Evolutionary conservation across 345 rosid genomes (phyloP).

Genomic region (Crucihimalaya himalaica): DNA sequence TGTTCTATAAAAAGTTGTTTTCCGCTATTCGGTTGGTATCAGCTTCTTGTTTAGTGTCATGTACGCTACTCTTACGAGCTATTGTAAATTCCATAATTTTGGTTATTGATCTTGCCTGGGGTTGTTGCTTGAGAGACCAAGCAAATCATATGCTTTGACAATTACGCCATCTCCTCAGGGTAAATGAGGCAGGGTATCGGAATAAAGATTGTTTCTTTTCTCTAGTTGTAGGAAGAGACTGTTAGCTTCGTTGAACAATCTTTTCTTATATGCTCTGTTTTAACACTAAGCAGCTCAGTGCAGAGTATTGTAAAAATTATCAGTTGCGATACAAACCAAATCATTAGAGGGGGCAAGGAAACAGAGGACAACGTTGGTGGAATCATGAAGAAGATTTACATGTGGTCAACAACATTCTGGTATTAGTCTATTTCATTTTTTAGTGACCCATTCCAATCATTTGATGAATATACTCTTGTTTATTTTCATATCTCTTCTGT

Average conservation of each 20-base stretch:
- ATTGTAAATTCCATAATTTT: background rate
- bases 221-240: conserved; percentile 1
- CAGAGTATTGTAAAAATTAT: conserved; percentile 28
- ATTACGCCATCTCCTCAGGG: background rate
- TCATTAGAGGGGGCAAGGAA: conserved; percentile 22
- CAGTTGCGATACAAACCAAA: conserved; percentile 19
- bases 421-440: background rate
- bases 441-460: conserved; percentile 6
- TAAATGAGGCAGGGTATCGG: conserved; percentile 23
- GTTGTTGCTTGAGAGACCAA: conserved; percentile 11
- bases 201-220: conserved; percentile 20
- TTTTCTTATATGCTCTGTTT: background rate
- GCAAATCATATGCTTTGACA: conserved; percentile 20
- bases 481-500: conserved; percentile 25
- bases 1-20: background rate
- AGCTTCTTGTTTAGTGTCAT: conserved; percentile 5
- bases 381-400: conserved; percentile 25
- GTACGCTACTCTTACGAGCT: conserved; percentile 18
- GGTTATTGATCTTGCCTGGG: conserved; percentile 11
- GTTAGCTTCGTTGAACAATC: background rate
- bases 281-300: conserved; percentile 37
- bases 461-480: conserved; percentile 27
- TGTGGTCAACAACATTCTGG: conserved; percentile 23
- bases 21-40: background rate
- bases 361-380: conserved; percentile 31